Evolutionary conservation across 2,329 filamentous ascomycete species (phyloP), one percentile per base, ranked within the genome.

Genomic region (Stagonosporopsis chrysanthemi): DNA sequence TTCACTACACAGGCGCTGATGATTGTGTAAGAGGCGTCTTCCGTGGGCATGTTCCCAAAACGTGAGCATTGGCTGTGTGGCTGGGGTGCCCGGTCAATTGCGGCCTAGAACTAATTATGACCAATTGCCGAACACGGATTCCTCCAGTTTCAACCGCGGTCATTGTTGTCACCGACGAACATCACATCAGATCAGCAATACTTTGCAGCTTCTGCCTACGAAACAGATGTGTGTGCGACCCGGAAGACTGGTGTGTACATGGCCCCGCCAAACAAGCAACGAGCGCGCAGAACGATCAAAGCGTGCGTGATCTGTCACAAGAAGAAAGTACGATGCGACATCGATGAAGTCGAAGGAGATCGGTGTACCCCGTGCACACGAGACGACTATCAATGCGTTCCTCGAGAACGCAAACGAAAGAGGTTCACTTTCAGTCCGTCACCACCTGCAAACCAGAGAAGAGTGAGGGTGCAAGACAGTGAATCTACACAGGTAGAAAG

Each of bases 271-370:
- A 64, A 58, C 19, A 55, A 64, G 23, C 62, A 58, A 39, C 65
- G 67, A 43, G 52, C 61, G 43, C 68, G 69, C 39, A 62, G 70
- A 41, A 72, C 72, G 9, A 63, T 71, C 46, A 71, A 74, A 48
- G 75, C 75, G 28, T 79, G 77, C 62, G 75, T 79, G 45, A 78
- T 78, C 52, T 78, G 77, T 54, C 77, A 79, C 61, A 79, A 79
- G 64, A 76, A 75, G 61, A 79, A 79, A 68, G 73, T 79, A 35
- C 63, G 66, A 36, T 70, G 61, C 53, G 62, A 65, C 41, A 62
- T 71, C 51, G 64, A 74, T 39, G 58, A 68, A 24, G 64, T 71
- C 1, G 68, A 72, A 41, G 72, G 75, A 28, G 72, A 72, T n/a
- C 61, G 69, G n/a, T 78, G 76, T 49, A 76, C 75, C 19, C 76